Percentiles rank a stretch among this genome's conserved stretches.
These are phyloP conservation scores for Hydrangea macrophylla DNA, from an alignment of 148 eudicot species.

Conservation along the genomic window DNA sequence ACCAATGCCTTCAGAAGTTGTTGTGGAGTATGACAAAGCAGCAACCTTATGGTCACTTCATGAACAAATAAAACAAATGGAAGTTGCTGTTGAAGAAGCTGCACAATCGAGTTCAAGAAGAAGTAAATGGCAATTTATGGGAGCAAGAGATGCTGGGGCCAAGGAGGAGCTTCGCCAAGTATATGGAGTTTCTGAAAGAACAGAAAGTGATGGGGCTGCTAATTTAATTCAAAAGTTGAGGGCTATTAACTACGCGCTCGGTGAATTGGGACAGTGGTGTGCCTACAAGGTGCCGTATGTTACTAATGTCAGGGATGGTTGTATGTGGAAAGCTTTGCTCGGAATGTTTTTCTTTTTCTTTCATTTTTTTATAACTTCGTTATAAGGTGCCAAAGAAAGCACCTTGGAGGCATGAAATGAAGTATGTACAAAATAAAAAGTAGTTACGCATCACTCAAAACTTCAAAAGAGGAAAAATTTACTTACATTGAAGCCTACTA, in stretches of 20 bases:
- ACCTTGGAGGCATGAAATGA: no score
- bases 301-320: slow-evolving; percentile 5
- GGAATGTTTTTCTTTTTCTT: slow-evolving; percentile 17
- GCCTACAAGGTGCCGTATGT: slow-evolving; percentile 75
- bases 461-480: no score
- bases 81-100: slow-evolving; percentile 80
- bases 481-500: no score
- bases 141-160: slow-evolving; percentile 98
- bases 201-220: slow-evolving; percentile 99
- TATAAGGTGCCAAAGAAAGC: no score
- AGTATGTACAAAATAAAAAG: no score
- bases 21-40: slow-evolving; percentile 92
- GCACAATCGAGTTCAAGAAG: slow-evolving; percentile 85
- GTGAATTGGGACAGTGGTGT: slow-evolving; percentile 99
- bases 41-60: slow-evolving; percentile 85
- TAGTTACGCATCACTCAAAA: no score
- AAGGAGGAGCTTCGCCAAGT: slow-evolving; percentile 95
- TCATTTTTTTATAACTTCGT: no score
- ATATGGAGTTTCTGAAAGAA: slow-evolving; percentile 98
- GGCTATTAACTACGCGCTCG: slow-evolving; percentile 92
- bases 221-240: slow-evolving; percentile 94
- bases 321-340: background rate
- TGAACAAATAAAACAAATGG: slow-evolving; percentile 94
- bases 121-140: slow-evolving; percentile 99
- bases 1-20: slow-evolving; percentile 93